Evolutionary conservation across 164 flowering plant genomes (phyloP).

Genomic region (Annona squamosa): DNA sequence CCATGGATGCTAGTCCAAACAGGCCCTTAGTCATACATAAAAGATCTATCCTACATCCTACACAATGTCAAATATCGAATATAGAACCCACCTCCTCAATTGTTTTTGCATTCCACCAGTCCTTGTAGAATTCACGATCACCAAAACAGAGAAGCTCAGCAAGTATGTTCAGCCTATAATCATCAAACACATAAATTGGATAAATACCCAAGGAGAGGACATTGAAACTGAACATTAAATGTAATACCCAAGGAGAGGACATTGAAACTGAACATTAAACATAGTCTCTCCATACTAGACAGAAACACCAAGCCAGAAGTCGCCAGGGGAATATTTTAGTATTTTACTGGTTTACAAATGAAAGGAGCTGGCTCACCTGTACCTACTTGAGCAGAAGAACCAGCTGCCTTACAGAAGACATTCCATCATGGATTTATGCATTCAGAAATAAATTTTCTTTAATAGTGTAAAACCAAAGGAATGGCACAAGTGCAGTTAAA

Average conservation of each 20-base stretch:
- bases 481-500: not conserved
- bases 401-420: not conserved
- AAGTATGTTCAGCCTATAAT: slow-evolving; percentile 84
- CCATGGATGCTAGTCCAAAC: no score
- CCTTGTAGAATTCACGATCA: slow-evolving; percentile 96
- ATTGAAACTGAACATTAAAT: not conserved
- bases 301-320: not conserved
- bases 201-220: not conserved
- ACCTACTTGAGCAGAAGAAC: not conserved
- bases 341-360: not conserved
- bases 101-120: slow-evolving; percentile 99
- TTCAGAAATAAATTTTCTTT: not conserved
- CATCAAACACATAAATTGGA: not conserved
- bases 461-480: not conserved
- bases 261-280: not conserved
- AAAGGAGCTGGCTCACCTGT: not conserved
- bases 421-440: not conserved
- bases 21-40: not conserved
- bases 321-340: not conserved
- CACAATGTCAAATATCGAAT: not conserved
- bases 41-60: not conserved
- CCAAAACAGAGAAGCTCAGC: slow-evolving; percentile 95
- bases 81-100: slow-evolving; percentile 67
- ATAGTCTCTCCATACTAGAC: not conserved
- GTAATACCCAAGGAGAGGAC: not conserved